Conservation (phyloP, 352 stramenopile genomes). For the Pythium brachiatum region DNA sequence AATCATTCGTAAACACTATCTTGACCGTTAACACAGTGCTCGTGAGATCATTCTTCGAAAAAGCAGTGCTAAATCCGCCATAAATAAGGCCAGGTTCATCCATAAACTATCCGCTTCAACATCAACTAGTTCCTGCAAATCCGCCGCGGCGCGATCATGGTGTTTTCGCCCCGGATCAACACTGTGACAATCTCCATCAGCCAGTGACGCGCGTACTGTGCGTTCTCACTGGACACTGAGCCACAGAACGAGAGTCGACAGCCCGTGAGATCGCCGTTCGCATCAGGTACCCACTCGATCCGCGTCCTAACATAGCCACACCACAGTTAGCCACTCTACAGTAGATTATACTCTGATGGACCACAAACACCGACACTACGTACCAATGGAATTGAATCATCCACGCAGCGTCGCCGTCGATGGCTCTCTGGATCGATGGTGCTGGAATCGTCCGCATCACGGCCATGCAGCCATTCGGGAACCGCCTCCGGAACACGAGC, state of each 20-base stretch:
- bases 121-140: too few species aligned
- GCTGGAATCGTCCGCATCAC: conserved; percentile 9
- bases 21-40: not conserved
- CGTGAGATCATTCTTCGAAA: too few species aligned
- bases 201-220: not conserved
- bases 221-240: conserved; percentile 6
- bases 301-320: conserved; percentile 7
- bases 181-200: conserved; percentile 18
- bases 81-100: too few species aligned
- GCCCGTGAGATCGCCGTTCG: not conserved
- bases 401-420: conserved; percentile 9
- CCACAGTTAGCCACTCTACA: conserved; percentile 2
- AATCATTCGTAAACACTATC: not conserved
- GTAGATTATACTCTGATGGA: too few species aligned
- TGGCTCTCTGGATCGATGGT: conserved; percentile 5
- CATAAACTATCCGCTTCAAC: too few species aligned
- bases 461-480: conserved; percentile 11
- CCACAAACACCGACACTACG: too few species aligned
- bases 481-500: conserved; percentile 8
- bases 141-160: conserved; percentile 1
- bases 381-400: conserved; percentile 21
- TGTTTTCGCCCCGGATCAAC: conserved; percentile 17
- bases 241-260: conserved; percentile 17
- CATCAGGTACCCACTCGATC: conserved; percentile 10
- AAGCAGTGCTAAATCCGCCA: too few species aligned